phyloP scores from a whole-genome alignment of 1,139 yeast genomes.

The Hyphopichia pseudoburtonii region DNA sequence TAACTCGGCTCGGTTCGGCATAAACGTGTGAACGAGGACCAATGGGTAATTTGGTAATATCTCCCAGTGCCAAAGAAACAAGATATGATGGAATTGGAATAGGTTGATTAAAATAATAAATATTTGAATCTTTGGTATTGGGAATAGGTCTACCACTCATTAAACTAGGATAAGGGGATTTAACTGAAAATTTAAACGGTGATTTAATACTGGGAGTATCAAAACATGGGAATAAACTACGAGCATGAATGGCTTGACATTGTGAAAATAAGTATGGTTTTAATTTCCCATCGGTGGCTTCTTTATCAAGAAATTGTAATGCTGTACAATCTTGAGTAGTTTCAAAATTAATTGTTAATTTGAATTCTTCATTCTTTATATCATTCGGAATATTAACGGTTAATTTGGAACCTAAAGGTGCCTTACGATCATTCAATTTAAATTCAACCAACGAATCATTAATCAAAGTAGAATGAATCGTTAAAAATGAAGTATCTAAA shows the following conservation, averaged over 20 bases:
- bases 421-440: conserved; percentile 14
- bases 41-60: conserved; percentile 27
- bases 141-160: conserved; percentile 37
- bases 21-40: conserved; percentile 38
- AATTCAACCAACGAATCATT: conserved; percentile 28
- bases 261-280: conserved; percentile 43
- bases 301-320: conserved; percentile 32
- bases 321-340: conserved; percentile 42
- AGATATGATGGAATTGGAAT: conserved; percentile 38
- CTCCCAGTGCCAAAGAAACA: conserved; percentile 37
- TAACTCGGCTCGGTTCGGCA: conserved; percentile 26
- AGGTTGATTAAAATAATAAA: conserved; percentile 30
- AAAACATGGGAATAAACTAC: conserved; percentile 44
- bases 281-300: conserved; percentile 24
- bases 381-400: conserved; percentile 25
- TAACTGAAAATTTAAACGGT: conserved; percentile 28
- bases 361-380: conserved; percentile 6
- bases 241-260: conserved; percentile 45
- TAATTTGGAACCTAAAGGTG: conserved; percentile 36
- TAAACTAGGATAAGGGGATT: conserved; percentile 31
- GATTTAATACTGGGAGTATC: conserved; percentile 44
- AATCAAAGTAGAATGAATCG: conserved; percentile 46
- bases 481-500: conserved; percentile 70
- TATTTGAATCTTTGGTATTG: conserved; percentile 7
- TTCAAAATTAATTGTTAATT: conserved; percentile 21